Evolutionary conservation across 192 early-diverging fungal species (phyloP), one percentile per base, ranked within the genome.

Genomic region (Thamnidium elegans): DNA sequence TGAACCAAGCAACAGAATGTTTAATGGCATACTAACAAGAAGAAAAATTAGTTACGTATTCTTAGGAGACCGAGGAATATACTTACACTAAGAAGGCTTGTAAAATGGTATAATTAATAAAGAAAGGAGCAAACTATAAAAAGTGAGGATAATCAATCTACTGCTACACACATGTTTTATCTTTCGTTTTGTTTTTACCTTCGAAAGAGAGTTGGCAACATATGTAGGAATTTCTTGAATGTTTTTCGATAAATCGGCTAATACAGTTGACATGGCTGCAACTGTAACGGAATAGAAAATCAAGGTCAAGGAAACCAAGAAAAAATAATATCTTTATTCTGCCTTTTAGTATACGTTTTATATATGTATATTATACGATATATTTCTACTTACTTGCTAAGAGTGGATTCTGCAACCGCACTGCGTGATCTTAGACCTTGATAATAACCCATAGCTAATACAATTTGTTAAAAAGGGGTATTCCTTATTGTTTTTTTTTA

Each of bases 31-130:
- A 19, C 71, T 73, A 63, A 8, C 26, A 17, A 48, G 20, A 54
- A 3, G 13, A 34, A 13, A 11, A 54, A 23, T 9, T 39, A 47
- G 6, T 53, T 30, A 26, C 26, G 26, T 26, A 26, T 26, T 26
- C 26, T 26, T 26, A 26, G 26, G 26, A 26, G 26, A 26, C 3
- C 26, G 3, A 43, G 21, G 3, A 23, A 46, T 20, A 17, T 36
- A 44, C 62, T 67, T 73, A 76, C 51, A 80, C 21, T 20, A 82
- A 80, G 62, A 92, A 78, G 3, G 86, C 87, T 69, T 90, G 81
- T 17, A 93, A 67, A 47, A 93, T 80, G 17, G 86, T 70, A 65
- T 85, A 89, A 14, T 89, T 89, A 46, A 90, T 80, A 70, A 93
- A 93, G 67, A 90, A 90, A 48, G 90, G 89, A 46, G 87, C 78